Conservation (phyloP, 768 basidiomycete genomes). For the Lactarius psammicola region DNA sequence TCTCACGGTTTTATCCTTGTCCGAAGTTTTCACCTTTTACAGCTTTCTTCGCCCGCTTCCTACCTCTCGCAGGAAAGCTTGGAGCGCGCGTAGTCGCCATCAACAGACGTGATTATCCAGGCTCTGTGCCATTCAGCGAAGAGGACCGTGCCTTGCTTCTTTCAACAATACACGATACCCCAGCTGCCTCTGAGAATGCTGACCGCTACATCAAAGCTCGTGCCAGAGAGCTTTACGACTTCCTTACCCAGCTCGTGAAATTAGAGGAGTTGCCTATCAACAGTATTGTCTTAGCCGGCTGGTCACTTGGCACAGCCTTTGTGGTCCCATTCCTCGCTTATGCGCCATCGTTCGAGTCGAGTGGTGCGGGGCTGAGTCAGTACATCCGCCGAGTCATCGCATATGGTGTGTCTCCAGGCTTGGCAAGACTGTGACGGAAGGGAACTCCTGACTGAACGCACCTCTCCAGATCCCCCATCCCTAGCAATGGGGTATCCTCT, state of each 20-base stretch:
- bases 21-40: not conserved
- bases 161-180: not conserved
- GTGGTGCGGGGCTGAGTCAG: not conserved
- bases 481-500: not conserved
- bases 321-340: not conserved
- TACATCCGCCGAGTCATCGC: slow-evolving; percentile 1
- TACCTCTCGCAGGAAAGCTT: not conserved
- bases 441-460: not conserved
- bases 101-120: slow-evolving; percentile 3
- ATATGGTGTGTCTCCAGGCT: not conserved
- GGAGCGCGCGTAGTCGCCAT: not conserved
- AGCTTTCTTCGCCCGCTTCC: not conserved
- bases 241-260: slow-evolving; percentile 1
- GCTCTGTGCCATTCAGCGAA: slow-evolving; percentile 1
- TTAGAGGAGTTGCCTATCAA: not conserved
- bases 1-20: not conserved
- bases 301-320: not conserved
- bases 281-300: not conserved
- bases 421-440: not conserved
- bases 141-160: not conserved
- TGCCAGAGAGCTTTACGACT: not conserved
- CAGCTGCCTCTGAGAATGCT: not conserved
- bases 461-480: not conserved
- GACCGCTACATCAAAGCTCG: not conserved
- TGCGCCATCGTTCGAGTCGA: not conserved